Evolutionary conservation across 108 stramenopile species (phyloP).

Genomic region (Conticribra guillardii): DNA sequence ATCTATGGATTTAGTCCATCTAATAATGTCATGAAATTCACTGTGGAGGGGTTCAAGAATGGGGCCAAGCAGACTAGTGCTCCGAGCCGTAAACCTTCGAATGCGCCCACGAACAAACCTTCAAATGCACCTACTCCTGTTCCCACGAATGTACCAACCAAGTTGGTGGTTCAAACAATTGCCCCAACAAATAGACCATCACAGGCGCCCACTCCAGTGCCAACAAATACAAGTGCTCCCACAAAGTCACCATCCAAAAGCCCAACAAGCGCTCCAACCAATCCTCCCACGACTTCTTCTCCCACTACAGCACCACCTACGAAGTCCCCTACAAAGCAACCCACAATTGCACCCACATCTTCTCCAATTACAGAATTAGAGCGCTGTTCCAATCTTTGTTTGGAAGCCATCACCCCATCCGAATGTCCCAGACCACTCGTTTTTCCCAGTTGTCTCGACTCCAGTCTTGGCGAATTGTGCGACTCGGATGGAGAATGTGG

Average conservation of each 20-base stretch:
- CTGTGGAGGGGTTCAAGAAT: conserved; percentile 21
- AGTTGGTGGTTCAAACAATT: conserved; percentile 5
- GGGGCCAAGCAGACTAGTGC: neutral
- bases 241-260: conserved; percentile 1
- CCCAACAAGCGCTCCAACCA: conserved; percentile 10
- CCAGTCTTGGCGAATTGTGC: conserved; percentile 25
- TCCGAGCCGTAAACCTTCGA: neutral
- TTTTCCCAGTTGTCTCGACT: conserved; percentile 21
- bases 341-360: neutral
- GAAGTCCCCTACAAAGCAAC: neutral
- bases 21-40: conserved; percentile 36
- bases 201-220: neutral
- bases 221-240: conserved; percentile 1
- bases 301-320: conserved; percentile 16
- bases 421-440: conserved; percentile 21
- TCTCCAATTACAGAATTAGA: neutral
- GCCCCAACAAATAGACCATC: neutral
- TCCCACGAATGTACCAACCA: conserved; percentile 1
- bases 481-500: conserved; percentile 35
- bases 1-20: conserved; percentile 40
- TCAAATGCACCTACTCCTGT: neutral
- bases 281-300: conserved; percentile 1
- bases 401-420: conserved; percentile 16
- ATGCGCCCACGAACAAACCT: neutral
- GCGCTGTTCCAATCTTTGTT: conserved; percentile 24